Evolutionary conservation across 1,139 yeast genomes (phyloP).

Genomic region (Hemisphaericaspora lyxosophila): DNA sequence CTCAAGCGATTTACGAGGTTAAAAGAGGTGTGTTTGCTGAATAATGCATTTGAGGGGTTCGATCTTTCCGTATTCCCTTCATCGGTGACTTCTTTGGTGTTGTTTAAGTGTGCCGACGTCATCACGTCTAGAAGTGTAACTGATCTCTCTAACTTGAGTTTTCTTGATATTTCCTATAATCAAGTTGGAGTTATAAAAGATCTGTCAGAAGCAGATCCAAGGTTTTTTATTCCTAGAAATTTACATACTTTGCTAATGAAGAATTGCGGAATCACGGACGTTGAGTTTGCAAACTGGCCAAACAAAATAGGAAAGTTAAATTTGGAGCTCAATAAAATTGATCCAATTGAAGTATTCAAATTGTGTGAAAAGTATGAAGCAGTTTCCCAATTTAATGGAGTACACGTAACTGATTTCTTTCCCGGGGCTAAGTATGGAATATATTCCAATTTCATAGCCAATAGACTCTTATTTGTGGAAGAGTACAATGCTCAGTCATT

Average conservation of each 20-base stretch:
- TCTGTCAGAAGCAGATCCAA: not conserved
- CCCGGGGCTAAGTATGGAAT: slow-evolving; percentile 1
- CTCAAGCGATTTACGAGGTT: slow-evolving; percentile 2
- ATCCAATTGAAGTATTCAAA: not conserved
- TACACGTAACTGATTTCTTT: slow-evolving; percentile 1
- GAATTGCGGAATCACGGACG: slow-evolving; percentile 1
- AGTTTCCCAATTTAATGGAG: slow-evolving; percentile 1
- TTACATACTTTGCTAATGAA: slow-evolving; percentile 2
- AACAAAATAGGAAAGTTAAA: slow-evolving; percentile 1
- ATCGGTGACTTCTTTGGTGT: not conserved
- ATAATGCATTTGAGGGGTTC: not conserved
- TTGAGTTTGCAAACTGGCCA: slow-evolving; percentile 2
- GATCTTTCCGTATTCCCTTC: slow-evolving; percentile 4
- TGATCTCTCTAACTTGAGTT: slow-evolving; percentile 48
- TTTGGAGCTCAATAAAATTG: not conserved
- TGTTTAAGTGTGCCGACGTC: not conserved
- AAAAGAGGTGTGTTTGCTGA: slow-evolving; percentile 2
- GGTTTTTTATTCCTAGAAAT: slow-evolving; percentile 1
- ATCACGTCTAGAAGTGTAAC: not conserved
- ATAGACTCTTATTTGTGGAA: slow-evolving; percentile 1
- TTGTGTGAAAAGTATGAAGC: slow-evolving; percentile 1
- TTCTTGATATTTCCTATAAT: slow-evolving; percentile 68
- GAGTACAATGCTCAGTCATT: not conserved
- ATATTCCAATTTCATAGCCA: not conserved
- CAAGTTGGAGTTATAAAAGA: slow-evolving; percentile 20